phyloP scores from a whole-genome alignment of 495 filamentous ascomycete genomes.

The Glarea lozoyensis region DNA sequence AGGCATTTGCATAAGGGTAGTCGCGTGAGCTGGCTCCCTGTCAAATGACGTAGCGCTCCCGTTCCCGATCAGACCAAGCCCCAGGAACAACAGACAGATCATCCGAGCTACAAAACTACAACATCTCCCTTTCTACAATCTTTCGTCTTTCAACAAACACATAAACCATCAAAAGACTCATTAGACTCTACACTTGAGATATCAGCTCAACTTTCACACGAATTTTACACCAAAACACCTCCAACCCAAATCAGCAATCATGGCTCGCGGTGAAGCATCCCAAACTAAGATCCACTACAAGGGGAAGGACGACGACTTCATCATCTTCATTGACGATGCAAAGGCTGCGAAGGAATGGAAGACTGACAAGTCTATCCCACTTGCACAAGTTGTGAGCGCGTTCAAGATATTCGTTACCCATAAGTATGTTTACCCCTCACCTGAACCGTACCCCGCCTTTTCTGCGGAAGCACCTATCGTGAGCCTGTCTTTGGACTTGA shows the following conservation, averaged over 20 bases:
- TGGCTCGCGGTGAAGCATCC: conserved; percentile 69
- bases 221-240: background rate
- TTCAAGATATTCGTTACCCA: conserved; percentile 90
- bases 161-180: background rate
- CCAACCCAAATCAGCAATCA: conserved; percentile 31
- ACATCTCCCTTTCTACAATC: background rate
- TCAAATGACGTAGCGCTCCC: conserved; percentile 13
- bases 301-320: conserved; percentile 79
- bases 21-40: conserved; percentile 14
- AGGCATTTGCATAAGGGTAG: too few species aligned
- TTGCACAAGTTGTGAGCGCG: conserved; percentile 76
- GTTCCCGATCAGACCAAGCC: conserved; percentile 13
- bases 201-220: background rate
- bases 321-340: conserved; percentile 77
- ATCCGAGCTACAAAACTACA: conserved; percentile 20
- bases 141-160: background rate
- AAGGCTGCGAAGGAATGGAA: conserved; percentile 73
- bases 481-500: too few species aligned
- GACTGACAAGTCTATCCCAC: conserved; percentile 64
- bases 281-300: conserved; percentile 84
- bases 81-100: too few species aligned
- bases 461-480: background rate
- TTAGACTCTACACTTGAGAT: background rate
- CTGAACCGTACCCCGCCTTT: conserved; percentile 1
- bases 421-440: conserved; percentile 52